Percentiles rank a stretch among this genome's conserved stretches.
phyloP scores from a whole-genome alignment of 805 yeast genomes.

The Tetrapisispora nanseiensis region DNA sequence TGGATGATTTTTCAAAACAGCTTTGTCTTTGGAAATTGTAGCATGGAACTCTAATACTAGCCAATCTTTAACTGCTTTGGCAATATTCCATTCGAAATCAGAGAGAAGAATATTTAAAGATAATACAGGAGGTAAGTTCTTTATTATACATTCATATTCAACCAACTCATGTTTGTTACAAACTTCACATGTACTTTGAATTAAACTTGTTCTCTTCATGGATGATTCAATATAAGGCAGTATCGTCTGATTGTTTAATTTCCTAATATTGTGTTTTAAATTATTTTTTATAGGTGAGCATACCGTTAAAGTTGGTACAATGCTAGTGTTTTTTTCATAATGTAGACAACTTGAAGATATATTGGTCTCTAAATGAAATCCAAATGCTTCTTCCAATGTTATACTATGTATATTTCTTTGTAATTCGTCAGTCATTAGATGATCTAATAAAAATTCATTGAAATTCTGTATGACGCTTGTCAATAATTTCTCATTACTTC shows the following conservation, averaged over 20 bases:
- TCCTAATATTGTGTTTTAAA: constrained; percentile 23
- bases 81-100: constrained; percentile 44
- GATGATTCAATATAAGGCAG: constrained; percentile 54
- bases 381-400: constrained; percentile 25
- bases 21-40: constrained; percentile 31
- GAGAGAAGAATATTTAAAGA: constrained; percentile 49
- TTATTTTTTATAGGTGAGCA: constrained; percentile 23
- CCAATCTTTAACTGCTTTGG: constrained; percentile 47
- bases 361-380: constrained; percentile 20
- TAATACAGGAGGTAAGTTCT: constrained; percentile 55
- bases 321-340: constrained; percentile 12
- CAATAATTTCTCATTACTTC: neutral
- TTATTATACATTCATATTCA: constrained; percentile 42
- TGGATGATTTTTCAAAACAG: constrained; percentile 27
- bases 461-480: constrained; percentile 19
- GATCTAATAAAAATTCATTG: constrained; percentile 19
- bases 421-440: constrained; percentile 22
- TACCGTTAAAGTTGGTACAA: constrained; percentile 20
- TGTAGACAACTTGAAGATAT: constrained; percentile 20
- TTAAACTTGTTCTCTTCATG: constrained; percentile 41
- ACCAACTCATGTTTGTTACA: constrained; percentile 44
- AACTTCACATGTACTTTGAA: constrained; percentile 43
- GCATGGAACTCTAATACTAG: constrained; percentile 51
- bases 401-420: constrained; percentile 15
- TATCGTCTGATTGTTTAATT: constrained; percentile 32